These are phyloP conservation scores for Trichoderma reesei DNA, from an alignment of 495 filamentous ascomycete species.

Conservation along the genomic window DNA sequence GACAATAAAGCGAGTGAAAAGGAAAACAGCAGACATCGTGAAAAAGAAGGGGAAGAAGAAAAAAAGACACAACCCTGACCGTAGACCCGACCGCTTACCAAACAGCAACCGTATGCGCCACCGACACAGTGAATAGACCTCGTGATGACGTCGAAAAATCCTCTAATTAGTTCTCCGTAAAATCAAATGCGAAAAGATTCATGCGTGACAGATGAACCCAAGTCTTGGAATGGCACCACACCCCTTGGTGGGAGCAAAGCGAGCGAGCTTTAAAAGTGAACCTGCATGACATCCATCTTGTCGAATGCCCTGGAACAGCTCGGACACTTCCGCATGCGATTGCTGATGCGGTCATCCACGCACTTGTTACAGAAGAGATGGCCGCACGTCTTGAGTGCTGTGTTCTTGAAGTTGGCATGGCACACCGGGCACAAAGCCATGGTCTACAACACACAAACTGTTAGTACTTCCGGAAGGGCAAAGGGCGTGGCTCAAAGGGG, in stretches of 20 bases:
- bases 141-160: neutral
- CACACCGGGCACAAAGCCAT: slow-evolving; percentile 88
- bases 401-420: slow-evolving; percentile 84
- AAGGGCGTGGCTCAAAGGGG: no score
- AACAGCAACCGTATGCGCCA: neutral
- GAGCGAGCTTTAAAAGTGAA: slow-evolving; percentile 23
- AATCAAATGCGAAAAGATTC: neutral
- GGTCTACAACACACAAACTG: slow-evolving; percentile 37
- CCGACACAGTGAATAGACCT: neutral
- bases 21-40: neutral
- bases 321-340: slow-evolving; percentile 89
- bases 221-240: no score
- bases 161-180: neutral
- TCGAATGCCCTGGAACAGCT: slow-evolving; percentile 87
- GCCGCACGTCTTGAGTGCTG: slow-evolving; percentile 84
- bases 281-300: slow-evolving; percentile 71
- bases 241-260: no score
- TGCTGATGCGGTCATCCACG: slow-evolving; percentile 73
- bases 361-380: slow-evolving; percentile 91
- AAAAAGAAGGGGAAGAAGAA: neutral
- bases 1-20: no score
- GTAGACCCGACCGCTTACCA: slow-evolving; percentile 1
- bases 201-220: neutral
- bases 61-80: neutral
- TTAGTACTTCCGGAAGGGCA: no score